A percentile compares a stretch with the other conserved stretches of the same genome.
These are phyloP conservation scores for Aureobasidium melanogenum DNA, from an alignment of 2,329 filamentous ascomycete species.

Conservation along the genomic window DNA sequence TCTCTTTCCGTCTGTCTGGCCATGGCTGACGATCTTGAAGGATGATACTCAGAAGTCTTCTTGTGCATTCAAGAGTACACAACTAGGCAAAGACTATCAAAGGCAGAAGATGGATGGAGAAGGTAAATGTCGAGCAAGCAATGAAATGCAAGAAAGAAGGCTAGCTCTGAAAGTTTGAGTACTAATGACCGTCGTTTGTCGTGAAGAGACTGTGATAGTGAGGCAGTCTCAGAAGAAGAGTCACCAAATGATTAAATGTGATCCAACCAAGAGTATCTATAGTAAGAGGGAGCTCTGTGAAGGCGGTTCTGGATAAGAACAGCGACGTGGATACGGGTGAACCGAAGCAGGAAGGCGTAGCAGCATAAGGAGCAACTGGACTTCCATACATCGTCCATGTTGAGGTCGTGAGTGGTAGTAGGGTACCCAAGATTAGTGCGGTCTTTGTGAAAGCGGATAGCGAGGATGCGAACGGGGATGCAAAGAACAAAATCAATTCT, in stretches of 20 bases:
- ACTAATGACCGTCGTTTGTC: not conserved
- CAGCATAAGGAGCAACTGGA: not conserved
- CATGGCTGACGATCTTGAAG: not conserved
- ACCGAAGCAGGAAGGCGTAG: not conserved
- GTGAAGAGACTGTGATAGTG: not conserved
- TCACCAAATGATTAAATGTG: too few species aligned
- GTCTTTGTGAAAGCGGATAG: not conserved
- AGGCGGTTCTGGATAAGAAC: not conserved
- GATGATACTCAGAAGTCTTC: not conserved
- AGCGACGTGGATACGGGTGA: not conserved
- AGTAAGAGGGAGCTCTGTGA: not conserved
- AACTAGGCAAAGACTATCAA: not conserved
- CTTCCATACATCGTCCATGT: not conserved
- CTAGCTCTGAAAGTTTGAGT: not conserved
- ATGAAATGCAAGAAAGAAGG: not conserved
- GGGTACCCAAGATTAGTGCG: not conserved
- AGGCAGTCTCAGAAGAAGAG: not conserved
- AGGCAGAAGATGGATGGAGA: not conserved
- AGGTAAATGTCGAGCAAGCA: too few species aligned
- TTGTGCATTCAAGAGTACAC: not conserved
- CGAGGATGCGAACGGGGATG: not conserved
- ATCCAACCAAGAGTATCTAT: too few species aligned
- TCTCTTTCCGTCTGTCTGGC: not conserved
- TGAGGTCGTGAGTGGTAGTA: not conserved
- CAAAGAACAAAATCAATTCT: slow-evolving; percentile 7